Evolutionary conservation across 371 early-diverging fungal genomes (phyloP).

Genomic region (Mortierella polycephala): DNA sequence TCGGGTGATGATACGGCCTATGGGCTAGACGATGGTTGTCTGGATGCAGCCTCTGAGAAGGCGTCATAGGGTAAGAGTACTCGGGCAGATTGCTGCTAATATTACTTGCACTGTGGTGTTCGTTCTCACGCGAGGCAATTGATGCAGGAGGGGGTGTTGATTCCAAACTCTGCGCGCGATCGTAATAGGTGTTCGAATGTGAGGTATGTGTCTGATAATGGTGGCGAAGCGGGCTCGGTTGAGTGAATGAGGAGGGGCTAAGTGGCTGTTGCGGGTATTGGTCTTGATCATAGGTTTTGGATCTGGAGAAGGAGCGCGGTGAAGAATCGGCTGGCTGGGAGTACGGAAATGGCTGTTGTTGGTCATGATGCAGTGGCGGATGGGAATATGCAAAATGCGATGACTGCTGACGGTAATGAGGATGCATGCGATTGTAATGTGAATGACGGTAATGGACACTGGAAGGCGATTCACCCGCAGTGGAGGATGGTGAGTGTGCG

Average conservation of each 20-base stretch:
- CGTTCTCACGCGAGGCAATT: neutral
- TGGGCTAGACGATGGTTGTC: constrained; percentile 2
- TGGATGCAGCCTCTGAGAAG: constrained; percentile 9
- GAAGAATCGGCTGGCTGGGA: constrained; percentile 26
- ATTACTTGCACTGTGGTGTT: constrained; percentile 3
- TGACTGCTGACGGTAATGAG: neutral
- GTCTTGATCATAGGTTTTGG: constrained; percentile 10
- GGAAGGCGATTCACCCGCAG: constrained; percentile 1
- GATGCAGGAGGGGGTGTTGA: neutral
- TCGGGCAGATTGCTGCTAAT: constrained; percentile 30
- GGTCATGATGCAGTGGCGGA: neutral
- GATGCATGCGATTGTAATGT: neutral
- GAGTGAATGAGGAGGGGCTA: constrained; percentile 10
- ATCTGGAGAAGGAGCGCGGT: constrained; percentile 23
- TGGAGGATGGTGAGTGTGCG: constrained; percentile 8
- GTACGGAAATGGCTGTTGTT: constrained; percentile 12
- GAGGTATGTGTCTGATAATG: constrained; percentile 10
- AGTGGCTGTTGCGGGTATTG: constrained; percentile 3
- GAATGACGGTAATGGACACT: constrained; percentile 1
- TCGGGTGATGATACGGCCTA: neutral
- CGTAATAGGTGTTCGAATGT: neutral
- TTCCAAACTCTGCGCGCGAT: neutral
- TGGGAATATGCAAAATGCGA: neutral
- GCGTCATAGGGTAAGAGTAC: constrained; percentile 35
- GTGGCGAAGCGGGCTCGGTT: constrained; percentile 1